These are phyloP conservation scores for Botrytis sinoallii DNA, from an alignment of 2,329 filamentous ascomycete species.

Conservation along the genomic window DNA sequence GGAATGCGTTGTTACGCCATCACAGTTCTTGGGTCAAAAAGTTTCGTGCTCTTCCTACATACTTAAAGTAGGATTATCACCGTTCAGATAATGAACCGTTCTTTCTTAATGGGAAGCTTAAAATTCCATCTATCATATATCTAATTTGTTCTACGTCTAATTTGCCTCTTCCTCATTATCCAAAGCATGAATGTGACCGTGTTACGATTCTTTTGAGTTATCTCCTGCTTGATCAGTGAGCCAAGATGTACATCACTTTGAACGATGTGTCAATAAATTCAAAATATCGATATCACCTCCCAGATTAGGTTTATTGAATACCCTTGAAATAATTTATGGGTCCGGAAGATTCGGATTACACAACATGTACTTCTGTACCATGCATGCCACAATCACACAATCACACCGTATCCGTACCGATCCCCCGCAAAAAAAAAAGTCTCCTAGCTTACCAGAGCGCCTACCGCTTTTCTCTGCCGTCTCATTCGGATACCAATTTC, in stretches of 20 bases:
- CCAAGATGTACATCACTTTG: neutral
- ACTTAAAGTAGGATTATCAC: conserved; percentile 15
- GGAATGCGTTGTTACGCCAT: neutral
- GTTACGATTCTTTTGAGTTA: neutral
- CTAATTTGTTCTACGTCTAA: neutral
- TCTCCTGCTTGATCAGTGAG: neutral
- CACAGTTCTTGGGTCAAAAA: neutral
- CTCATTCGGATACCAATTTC: neutral
- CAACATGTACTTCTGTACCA: neutral
- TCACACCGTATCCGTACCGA: neutral
- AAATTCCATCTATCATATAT: neutral
- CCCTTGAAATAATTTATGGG: neutral
- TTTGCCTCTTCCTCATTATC: neutral
- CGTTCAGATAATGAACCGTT: neutral
- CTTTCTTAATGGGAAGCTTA: neutral
- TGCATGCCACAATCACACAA: conserved; percentile 2
- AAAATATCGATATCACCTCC: neutral
- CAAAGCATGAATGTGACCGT: neutral
- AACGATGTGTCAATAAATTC: neutral
- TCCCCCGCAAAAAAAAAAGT: conserved; percentile 6
- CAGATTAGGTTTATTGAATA: neutral
- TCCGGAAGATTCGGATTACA: neutral
- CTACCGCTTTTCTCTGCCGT: neutral
- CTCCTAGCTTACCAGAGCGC: neutral
- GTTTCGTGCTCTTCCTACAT: neutral